Evolutionary conservation across 2,329 filamentous ascomycete genomes (phyloP), one percentile per base, ranked within the genome.

Genomic region (Fusarium solani-melongenae): DNA sequence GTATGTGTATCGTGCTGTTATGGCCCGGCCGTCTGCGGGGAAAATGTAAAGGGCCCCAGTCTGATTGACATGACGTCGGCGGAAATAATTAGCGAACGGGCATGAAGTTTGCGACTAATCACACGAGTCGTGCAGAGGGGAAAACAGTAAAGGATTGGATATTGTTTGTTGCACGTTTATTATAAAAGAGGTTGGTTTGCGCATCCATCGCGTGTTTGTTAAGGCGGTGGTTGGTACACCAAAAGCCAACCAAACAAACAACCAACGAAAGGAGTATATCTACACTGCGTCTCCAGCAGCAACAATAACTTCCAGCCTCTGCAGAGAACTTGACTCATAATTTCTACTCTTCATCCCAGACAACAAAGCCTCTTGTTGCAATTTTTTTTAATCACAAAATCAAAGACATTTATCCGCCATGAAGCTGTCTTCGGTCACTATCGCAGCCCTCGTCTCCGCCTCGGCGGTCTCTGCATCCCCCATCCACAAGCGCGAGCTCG

Each of bases 401-500:
- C 64, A 53, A 31, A 70, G 41, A 39, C 44, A 29, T 38, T 56
- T 38, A 36, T 24, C 20, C 33, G 31, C 15, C 65, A 84, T 84
- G 82, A 81, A 79, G 78, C 46, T 51, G 24, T 67, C 79, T 41
- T 73, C 76, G 17, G 46, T 70, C 22, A 24, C 78, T 34, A 49
- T 77, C 64, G 62, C 75, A 27, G 66, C 70, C 39, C 41, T 77
- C 6, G 39, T 73, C 41, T 78, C 75, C 27, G 74, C 75, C 31
- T 34, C 76, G 29, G 64, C 67, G 15, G 76, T 75, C 11, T 75
- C 76, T 9, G 78, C 79, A 46, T 76, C 74, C 20, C 81, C 82
- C 10, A 67, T 85, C 63, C 69, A 79, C 14, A 87, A 84, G 79
- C 83, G 85, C 60, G 79, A 84, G 36, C 27, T 86, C 8, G 86